These are phyloP conservation scores for Carpinus fangiana DNA, from an alignment of 306 rosid species.

Conservation along the genomic window DNA sequence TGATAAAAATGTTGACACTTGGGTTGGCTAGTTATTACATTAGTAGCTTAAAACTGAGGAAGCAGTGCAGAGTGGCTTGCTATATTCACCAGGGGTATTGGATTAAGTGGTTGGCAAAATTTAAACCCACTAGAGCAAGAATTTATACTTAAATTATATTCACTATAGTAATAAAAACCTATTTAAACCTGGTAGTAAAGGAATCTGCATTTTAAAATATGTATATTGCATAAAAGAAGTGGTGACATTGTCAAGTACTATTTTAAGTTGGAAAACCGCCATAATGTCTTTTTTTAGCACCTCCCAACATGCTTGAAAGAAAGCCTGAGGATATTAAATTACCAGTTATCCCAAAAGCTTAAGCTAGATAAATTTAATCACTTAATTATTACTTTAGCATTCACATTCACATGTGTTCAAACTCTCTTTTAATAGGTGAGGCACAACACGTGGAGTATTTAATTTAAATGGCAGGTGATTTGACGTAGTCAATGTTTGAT, in stretches of 20 bases:
- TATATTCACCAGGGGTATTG: not conserved
- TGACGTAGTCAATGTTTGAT: too few relatives aligned
- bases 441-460: too few relatives aligned
- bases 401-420: too few relatives aligned
- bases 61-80: not conserved
- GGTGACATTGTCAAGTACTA: not conserved
- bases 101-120: not conserved
- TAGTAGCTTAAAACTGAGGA: not conserved
- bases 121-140: not conserved
- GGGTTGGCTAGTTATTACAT: not conserved
- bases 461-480: too few relatives aligned
- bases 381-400: too few relatives aligned
- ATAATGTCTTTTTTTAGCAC: too few relatives aligned
- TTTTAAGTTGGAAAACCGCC: not conserved
- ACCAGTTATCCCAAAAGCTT: too few relatives aligned
- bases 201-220: not conserved
- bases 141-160: not conserved
- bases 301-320: too few relatives aligned
- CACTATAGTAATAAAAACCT: not conserved
- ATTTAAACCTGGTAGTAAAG: not conserved
- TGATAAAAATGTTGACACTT: not conserved
- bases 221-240: not conserved
- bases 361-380: too few relatives aligned
- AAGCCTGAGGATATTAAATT: too few relatives aligned
- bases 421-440: too few relatives aligned